Base-by-base conservation (phyloP, 2,329 filamentous ascomycete species). In the Aureobasidium sp. region DNA sequence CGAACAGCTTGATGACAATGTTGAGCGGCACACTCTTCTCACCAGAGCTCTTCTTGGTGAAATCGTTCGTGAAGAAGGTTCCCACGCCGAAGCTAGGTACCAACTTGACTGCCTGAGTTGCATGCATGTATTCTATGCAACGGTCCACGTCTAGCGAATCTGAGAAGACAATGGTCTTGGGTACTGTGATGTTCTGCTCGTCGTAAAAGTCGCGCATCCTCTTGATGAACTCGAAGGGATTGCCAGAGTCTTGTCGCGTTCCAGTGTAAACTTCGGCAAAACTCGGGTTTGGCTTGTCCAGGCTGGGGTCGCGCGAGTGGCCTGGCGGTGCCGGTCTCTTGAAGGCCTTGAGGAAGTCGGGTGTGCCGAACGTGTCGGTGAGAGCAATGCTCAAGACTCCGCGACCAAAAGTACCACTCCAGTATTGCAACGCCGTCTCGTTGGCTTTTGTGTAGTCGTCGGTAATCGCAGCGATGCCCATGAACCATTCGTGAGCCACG, bases 401-500 rank as follows among this genome's bases (percentile, higher is more conserved):
- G 69, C 88, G 85, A 4, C 94, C 94, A 70, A 96, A 99, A 63
- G 89, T 95, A 57, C 86, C 85, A 35, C 95, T 83, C 94, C 94
- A 99, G 71, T 95, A 90, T 61, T 84, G 81, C 66, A 99, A 77
- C 0, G 90, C 92, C 64, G 87, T 81, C 72, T 95, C 90, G 38
- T 92, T 95, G 3, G 94, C 92, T 63, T 82, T 80, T 66, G 84
- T 82, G 71, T 99, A 99, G 74, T 96, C 84, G 64, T 90, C 82
- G 4, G 87, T 89, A 67, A 96, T 90, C 40, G 94, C 92, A 0
- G 94, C 94, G 64, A 95, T 93, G 43, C 90, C 92, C 94, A 99
- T 99, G 78, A 96, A 97, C 94, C 94, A 99, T 75, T 99, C 94
- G 70, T 99, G 94, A 0, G 94, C 94, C 1, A 90, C 86, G 0